A percentile compares a stretch with the other conserved stretches of the same genome.
Conservation (phyloP, 257 asterid species). For the Capsicum chinense region DNA sequence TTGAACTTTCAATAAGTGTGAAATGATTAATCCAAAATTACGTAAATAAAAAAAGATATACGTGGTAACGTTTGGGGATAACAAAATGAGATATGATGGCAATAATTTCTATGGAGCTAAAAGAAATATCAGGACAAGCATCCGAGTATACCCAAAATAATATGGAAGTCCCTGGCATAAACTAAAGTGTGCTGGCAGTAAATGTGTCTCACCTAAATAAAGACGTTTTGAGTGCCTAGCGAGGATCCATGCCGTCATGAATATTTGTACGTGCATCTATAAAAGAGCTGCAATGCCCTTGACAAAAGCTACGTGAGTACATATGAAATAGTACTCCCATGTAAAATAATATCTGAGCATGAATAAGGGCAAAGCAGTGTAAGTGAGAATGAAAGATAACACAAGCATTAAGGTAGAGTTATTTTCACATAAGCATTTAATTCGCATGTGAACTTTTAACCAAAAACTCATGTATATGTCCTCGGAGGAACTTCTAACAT, state of each 20-base stretch:
- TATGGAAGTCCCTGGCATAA: background rate
- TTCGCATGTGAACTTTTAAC: background rate
- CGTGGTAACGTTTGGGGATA: background rate
- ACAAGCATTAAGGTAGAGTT: background rate
- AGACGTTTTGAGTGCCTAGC: background rate
- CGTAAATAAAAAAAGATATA: too few species aligned
- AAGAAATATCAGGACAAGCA: background rate
- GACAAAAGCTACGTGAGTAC: background rate
- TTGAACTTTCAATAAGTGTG: background rate
- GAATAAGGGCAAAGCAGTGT: background rate
- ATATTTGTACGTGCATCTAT: background rate
- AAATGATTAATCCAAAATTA: background rate
- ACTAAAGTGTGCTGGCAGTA: background rate
- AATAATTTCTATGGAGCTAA: background rate
- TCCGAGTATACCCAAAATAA: too few species aligned
- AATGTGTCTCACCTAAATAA: background rate
- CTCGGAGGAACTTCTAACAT: background rate
- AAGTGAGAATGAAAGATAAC: background rate
- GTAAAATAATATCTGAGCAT: background rate
- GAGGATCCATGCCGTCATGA: background rate
- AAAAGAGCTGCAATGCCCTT: background rate
- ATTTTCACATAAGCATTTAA: background rate
- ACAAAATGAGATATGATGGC: background rate
- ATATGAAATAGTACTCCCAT: background rate
- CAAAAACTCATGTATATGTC: background rate